Evolutionary conservation across 306 rosid genomes (phyloP).

Genomic region (Hippophae rhamnoides): DNA sequence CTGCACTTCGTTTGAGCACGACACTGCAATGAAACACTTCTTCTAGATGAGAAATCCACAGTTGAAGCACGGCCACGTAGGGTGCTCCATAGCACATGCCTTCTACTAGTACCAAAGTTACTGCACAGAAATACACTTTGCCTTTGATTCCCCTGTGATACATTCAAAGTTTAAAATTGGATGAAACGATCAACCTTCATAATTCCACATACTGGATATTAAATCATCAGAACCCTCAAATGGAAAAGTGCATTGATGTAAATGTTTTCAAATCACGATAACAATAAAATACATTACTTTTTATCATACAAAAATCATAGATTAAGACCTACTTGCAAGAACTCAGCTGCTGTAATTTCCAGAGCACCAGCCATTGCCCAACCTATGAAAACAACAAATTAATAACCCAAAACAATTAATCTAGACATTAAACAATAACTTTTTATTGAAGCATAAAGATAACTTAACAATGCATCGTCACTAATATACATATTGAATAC

Average conservation of each 20-base stretch:
- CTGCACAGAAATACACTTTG: slow-evolving; percentile 32
- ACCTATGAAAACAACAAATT: slow-evolving; percentile 3
- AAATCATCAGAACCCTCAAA: background rate
- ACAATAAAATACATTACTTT: background rate
- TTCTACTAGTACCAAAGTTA: slow-evolving; percentile 25
- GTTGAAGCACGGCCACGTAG: slow-evolving; percentile 9
- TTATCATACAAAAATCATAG: background rate
- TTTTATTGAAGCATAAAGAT: no score
- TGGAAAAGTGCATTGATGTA: no score
- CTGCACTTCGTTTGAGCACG: slow-evolving; percentile 35
- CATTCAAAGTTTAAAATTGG: background rate
- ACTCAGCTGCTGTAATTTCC: slow-evolving; percentile 46
- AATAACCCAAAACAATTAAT: background rate
- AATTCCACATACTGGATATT: background rate
- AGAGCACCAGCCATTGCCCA: slow-evolving; percentile 33
- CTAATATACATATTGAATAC: no score
- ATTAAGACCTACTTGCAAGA: slow-evolving; percentile 34
- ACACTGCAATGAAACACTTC: slow-evolving; percentile 35
- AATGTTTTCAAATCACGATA: background rate
- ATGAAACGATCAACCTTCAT: background rate
- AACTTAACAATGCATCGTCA: no score
- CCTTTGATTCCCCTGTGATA: slow-evolving; percentile 44
- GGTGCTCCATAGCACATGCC: slow-evolving; percentile 42
- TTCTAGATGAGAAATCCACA: slow-evolving; percentile 12
- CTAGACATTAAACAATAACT: no score